These are phyloP conservation scores for Leptographium procerum DNA, from an alignment of 2,329 filamentous ascomycete genomes.

Conservation along the genomic window DNA sequence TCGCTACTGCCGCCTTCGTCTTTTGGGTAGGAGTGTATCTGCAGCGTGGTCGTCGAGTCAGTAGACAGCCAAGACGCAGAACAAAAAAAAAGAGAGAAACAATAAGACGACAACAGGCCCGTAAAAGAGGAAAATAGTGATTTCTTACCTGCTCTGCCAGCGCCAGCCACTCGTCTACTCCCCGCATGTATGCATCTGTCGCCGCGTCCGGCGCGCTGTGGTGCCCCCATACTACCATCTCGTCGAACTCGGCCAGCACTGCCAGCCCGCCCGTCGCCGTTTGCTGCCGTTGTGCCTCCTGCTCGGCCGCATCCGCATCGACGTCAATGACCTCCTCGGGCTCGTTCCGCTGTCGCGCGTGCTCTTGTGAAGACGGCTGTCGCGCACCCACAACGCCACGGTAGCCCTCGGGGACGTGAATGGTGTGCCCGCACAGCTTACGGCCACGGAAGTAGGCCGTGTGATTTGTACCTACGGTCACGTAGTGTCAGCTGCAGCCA, in stretches of 20 bases:
- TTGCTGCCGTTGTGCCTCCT: constrained; percentile 14
- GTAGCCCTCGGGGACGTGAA: constrained; percentile 62
- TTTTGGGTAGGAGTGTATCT: constrained; percentile 4
- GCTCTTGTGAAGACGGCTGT: constrained; percentile 20
- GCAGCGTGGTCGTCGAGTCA: not conserved
- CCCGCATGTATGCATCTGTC: constrained; percentile 60
- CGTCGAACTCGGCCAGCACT: constrained; percentile 56
- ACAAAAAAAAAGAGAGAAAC: not conserved
- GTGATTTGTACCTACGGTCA: constrained; percentile 33
- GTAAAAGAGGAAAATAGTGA: not conserved
- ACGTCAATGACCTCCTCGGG: constrained; percentile 16
- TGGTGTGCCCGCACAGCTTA: constrained; percentile 56
- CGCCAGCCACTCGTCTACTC: constrained; percentile 69
- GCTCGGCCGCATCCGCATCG: constrained; percentile 31
- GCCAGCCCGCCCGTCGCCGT: constrained; percentile 47
- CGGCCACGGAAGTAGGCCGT: constrained; percentile 68
- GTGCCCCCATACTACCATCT: constrained; percentile 76
- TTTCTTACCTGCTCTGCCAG: constrained; percentile 44
- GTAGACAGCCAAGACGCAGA: not conserved
- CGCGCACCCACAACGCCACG: constrained; percentile 49
- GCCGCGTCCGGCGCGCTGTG: constrained; percentile 51
- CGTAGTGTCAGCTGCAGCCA: not conserved
- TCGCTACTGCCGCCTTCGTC: not conserved
- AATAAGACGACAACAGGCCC: not conserved
- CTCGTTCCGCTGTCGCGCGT: constrained; percentile 9